Evolutionary conservation across 495 filamentous ascomycete genomes (phyloP).

Genomic region (Penicillium egyptiacum): DNA sequence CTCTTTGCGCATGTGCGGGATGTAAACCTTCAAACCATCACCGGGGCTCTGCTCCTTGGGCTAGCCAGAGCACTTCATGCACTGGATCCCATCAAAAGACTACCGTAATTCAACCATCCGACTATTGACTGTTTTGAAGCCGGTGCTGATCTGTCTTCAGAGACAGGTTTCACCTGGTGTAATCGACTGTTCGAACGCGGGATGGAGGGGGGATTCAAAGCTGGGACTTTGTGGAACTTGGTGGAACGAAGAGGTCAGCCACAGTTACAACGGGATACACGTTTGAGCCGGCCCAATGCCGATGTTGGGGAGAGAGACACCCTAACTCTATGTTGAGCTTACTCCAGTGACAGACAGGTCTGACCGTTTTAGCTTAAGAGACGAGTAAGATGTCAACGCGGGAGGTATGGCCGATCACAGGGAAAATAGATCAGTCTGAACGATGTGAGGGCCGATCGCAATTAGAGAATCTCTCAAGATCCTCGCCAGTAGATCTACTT

Average conservation of each 20-base stretch:
- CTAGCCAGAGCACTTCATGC: conserved; percentile 35
- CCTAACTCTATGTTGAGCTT: conserved; percentile 23
- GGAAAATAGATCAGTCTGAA: conserved; percentile 12
- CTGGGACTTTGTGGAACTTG: conserved; percentile 16
- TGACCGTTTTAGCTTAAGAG: conserved; percentile 7
- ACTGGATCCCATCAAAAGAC: conserved; percentile 22
- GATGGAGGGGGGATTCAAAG: conserved; percentile 10
- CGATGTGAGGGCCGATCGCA: conserved; percentile 21
- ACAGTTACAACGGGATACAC: conserved; percentile 27
- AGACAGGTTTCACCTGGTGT: not conserved
- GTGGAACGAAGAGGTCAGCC: conserved; percentile 29
- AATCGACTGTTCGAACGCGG: conserved; percentile 2
- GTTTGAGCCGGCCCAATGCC: conserved; percentile 16
- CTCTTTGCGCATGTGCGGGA: conserved; percentile 14
- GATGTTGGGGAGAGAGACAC: conserved; percentile 11
- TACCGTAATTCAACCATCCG: conserved; percentile 28
- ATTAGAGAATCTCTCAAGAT: conserved; percentile 7
- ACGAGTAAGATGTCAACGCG: conserved; percentile 18
- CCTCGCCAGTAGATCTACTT: conserved; percentile 22
- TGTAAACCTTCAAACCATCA: conserved; percentile 22
- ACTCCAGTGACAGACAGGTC: conserved; percentile 7
- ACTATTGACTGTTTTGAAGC: not conserved
- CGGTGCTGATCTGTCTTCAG: conserved; percentile 1
- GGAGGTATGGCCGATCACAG: conserved; percentile 13
- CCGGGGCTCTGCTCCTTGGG: conserved; percentile 22